A percentile compares a stretch with the other conserved stretches of the same genome.
phyloP scores from a whole-genome alignment of 768 basidiomycete genomes.

The Dioszegia crocea region DNA sequence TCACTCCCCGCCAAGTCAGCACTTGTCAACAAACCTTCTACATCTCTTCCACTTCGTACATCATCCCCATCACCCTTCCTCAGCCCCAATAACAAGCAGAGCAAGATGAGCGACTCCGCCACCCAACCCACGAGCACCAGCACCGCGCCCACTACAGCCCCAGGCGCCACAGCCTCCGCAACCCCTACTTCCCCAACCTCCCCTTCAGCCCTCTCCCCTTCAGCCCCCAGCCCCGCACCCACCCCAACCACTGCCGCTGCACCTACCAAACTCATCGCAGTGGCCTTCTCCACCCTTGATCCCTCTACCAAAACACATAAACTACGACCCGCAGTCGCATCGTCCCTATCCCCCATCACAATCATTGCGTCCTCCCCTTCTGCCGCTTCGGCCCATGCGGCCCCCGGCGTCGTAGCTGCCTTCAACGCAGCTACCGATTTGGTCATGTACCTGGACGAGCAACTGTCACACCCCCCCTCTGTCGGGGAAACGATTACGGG shows the following conservation, averaged over 20 bases:
- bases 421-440: conserved; percentile 8
- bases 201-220: not conserved
- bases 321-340: conserved; percentile 1
- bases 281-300: conserved; percentile 4
- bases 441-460: conserved; percentile 2
- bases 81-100: not conserved
- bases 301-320: not conserved
- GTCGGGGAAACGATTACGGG: conserved; percentile 1
- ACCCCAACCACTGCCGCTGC: not conserved
- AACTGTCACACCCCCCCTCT: not conserved
- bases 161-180: not conserved
- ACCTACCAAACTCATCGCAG: conserved; percentile 1
- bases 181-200: not conserved
- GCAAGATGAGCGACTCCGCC: not conserved
- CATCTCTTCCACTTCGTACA: not conserved
- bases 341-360: not conserved
- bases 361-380: conserved; percentile 1
- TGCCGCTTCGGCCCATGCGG: not conserved
- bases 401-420: not conserved
- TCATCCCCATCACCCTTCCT: not conserved
- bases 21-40: too few relatives aligned
- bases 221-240: not conserved
- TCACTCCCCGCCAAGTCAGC: conserved; percentile 4
- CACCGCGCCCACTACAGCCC: not conserved
- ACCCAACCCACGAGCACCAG: not conserved